A percentile compares a stretch with the other conserved stretches of the same genome.
These are phyloP conservation scores for Eucalyptus grandis DNA, from an alignment of 345 rosid genomes.

Conservation along the genomic window DNA sequence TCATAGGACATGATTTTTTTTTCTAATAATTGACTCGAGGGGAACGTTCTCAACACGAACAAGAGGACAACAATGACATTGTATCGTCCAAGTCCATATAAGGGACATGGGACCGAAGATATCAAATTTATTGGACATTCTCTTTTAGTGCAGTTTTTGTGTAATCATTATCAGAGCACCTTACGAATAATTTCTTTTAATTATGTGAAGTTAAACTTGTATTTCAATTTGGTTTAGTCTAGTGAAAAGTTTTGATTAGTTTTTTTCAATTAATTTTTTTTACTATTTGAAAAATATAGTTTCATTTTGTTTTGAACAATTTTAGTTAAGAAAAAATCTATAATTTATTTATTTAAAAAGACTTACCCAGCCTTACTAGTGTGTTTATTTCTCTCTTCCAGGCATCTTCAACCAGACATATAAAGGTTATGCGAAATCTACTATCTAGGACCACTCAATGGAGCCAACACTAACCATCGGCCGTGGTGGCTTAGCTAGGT, in stretches of 20 bases:
- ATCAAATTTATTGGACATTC: fast-evolving
- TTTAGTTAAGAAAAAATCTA: background rate
- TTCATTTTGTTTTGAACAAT: too few species aligned
- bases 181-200: background rate
- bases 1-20: fast-evolving
- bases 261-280: background rate
- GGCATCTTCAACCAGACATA: background rate
- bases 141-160: background rate
- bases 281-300: too few species aligned
- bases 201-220: background rate
- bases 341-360: background rate
- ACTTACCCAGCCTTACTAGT: background rate
- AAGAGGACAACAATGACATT: background rate
- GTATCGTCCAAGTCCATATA: fast-evolving
- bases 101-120: background rate
- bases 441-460: too few species aligned
- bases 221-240: background rate
- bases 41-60: background rate
- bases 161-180: fast-evolving
- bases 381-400: background rate
- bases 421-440: background rate
- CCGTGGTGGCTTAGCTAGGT: too few species aligned
- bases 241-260: fast-evolving
- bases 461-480: too few species aligned
- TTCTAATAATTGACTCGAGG: fast-evolving